Conservation (phyloP, 2,329 filamentous ascomycete genomes). For the Penicillium brasilianum region DNA sequence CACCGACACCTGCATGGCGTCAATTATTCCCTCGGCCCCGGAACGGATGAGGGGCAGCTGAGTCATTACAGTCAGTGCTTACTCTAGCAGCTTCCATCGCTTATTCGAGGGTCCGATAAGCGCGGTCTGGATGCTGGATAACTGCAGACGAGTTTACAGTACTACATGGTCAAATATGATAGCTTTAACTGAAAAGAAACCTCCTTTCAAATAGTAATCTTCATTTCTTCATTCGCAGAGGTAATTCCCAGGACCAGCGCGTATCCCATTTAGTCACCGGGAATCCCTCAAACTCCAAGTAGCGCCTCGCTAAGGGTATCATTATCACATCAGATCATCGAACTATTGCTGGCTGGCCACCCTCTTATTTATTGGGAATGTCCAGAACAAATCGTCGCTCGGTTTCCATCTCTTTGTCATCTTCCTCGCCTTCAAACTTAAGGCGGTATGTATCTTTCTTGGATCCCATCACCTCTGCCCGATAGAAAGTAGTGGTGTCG, state of each 20-base stretch:
- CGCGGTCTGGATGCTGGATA: not conserved
- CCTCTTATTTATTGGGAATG: slow-evolving; percentile 58
- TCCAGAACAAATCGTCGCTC: slow-evolving; percentile 78
- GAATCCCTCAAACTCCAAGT: slow-evolving; percentile 25
- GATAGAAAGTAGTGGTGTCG: slow-evolving; percentile 84
- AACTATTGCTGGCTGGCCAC: slow-evolving; percentile 10
- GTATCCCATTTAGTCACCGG: not conserved
- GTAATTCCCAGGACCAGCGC: slow-evolving; percentile 4
- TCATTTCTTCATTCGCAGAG: slow-evolving; percentile 12
- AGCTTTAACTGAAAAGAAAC: not conserved
- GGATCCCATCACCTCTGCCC: slow-evolving; percentile 77
- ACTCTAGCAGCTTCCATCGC: slow-evolving; percentile 34
- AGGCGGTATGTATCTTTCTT: slow-evolving; percentile 60
- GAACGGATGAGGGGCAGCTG: slow-evolving; percentile 26
- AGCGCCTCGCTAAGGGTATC: slow-evolving; percentile 38
- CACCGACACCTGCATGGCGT: slow-evolving; percentile 15
- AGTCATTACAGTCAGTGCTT: slow-evolving; percentile 32
- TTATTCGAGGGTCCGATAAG: slow-evolving; percentile 11
- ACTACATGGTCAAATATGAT: too few relatives aligned
- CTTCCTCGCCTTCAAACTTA: slow-evolving; percentile 79
- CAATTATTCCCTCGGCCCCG: slow-evolving; percentile 28
- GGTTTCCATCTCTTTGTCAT: slow-evolving; percentile 74
- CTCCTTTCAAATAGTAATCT: not conserved
- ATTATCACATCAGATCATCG: slow-evolving; percentile 32
- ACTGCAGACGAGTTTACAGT: not conserved